Evolutionary conservation across 306 rosid species (phyloP), one percentile per base, ranked within the genome.

Genomic region (Cicer arietinum): DNA sequence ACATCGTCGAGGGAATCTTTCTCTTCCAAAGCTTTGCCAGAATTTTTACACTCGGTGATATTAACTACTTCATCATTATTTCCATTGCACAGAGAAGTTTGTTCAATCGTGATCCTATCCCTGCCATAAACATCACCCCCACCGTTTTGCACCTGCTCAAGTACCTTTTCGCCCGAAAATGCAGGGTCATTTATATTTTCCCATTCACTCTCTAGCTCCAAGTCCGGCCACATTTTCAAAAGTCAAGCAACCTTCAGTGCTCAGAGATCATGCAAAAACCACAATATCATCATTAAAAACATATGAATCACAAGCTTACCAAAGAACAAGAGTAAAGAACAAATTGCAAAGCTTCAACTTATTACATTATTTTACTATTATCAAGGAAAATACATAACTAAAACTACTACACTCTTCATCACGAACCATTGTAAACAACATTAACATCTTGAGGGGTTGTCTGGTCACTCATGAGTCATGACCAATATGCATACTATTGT

Each of bases 41-140:
- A 46, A 58, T 78, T 50, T n/a, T 79, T 10, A 53, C 40, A 48
- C 40, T 74, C 88, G 1, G 71, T 84, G 67, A 88, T 71, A 53
- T 91, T 61, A 69, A 91, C 73, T 83, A 87, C 94, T 58, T 35
- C 80, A 79, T 90, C 84, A 69, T 84, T 82, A 43, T 75, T 41
- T 80, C 18, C 58, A 66, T 61, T 39, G 1, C 78, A 69, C 65
- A 48, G 39, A 64, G 43, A 30, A 77, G 37, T 66, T 43, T 22
- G 81, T 69, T 81, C 75, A 62, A 67, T 68, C 12, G 71, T 62
- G 17, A 58, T 35, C 16, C 8, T 50, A 71, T 87, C 84, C 76
- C 20, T 25, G 44, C 54, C 85, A 61, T 12, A 59, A 52, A 53
- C 74, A 63, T 69, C 78, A 40, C 59, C 86, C 63, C 76, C 63